Base-by-base conservation (phyloP, 345 rosid genomes). In the Chamaenerion angustifolium region DNA sequence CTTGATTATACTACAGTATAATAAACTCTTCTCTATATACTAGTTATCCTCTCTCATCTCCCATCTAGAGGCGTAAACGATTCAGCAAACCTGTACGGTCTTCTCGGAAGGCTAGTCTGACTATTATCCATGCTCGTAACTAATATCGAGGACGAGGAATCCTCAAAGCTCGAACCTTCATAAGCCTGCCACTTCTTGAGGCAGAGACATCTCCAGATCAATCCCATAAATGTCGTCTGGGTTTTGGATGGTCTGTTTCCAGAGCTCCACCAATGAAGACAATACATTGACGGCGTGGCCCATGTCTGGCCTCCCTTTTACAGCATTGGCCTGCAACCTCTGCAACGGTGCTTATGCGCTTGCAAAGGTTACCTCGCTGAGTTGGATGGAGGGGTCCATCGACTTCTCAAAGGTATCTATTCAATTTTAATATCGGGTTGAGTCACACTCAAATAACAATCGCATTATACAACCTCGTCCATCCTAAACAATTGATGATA, bases 321-420 rank as follows among this genome's bases (percentile, higher is more conserved):
- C 93, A 82, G 63, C 97, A 88, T 55, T 88, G 87, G 15, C 97
- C 93, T 0, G 95, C 95, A 19, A 88, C 58, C 64, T 88, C 97
- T 4, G 93, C 85, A 15, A 88, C 87, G 0, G 80, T 88, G 71
- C 69, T 65, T 53, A 88, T 68, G 50, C 95, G 50, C 95, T 88
- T 25, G 80, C 77, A 0, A 82, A 55, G 0, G 83, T 85, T 58
- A 78, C 93, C 58, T 75, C 89, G 0, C 73, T 67, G 10, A 73
- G 85, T 51, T 82, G 74, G 13, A 88, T 62, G 1, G 83, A 64
- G 7, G 76, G 75, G 68, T 88, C 96, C 0, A 83, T 79, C 0
- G 73, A 78, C 64, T 77, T 76, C 57, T 66, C 71, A 66, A 81
- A 83, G 14, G 71, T 42, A 37, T 85, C 82, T 21, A 2, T 21